Base-by-base conservation (phyloP, 2,329 filamentous ascomycete species). In the Sporothrix brasiliensis region DNA sequence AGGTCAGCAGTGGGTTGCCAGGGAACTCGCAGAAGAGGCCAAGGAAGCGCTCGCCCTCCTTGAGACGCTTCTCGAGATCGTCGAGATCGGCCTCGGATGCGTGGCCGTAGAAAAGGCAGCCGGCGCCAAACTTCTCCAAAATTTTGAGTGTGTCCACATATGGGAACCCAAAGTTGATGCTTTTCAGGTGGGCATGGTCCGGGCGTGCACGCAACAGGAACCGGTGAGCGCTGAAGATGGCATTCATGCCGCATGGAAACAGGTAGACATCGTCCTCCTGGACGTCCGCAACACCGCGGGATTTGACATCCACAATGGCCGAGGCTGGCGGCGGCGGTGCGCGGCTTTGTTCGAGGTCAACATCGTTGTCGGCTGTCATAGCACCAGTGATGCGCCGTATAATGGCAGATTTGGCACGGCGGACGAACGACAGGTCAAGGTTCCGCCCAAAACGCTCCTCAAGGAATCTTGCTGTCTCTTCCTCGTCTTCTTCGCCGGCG, bases 141-240 rank as follows among this genome's bases (percentile, higher is more conserved):
- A 97, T 92, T 79, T 99, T 99, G 69, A 98, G 85, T 0, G 95
- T 97, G 79, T 99, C 95, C 68, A 97, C 92, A 76, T 99, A 99
- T 0, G 95, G 93, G 75, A 99, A 99, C n/a, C 95, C 95, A 77
- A 93, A 97, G 76, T 91, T 94, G 77, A 99, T 89, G 79, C 93
- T 96, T 79, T 92, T 91, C 72, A 87, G 72, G 21, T 49, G 77
- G 9, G 84, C 81, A 3, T 89, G 88, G 44, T 74, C 73, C 2
- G 70, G 70, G 50, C 89, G 87, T 0, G 88, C 85, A 67, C 83
- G 82, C 73, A 94, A 82, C 67, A 97, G 82, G 56, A 87, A 88
- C 65, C 91, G 89, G 78, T 99, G 95, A 0, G 92, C 86, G 75
- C 92, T 93, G 82, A 93, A 99, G 58, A 99, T 97, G 67, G 94